Conservation (phyloP, 2,329 filamentous ascomycete genomes). For the Penicillium palitans region DNA sequence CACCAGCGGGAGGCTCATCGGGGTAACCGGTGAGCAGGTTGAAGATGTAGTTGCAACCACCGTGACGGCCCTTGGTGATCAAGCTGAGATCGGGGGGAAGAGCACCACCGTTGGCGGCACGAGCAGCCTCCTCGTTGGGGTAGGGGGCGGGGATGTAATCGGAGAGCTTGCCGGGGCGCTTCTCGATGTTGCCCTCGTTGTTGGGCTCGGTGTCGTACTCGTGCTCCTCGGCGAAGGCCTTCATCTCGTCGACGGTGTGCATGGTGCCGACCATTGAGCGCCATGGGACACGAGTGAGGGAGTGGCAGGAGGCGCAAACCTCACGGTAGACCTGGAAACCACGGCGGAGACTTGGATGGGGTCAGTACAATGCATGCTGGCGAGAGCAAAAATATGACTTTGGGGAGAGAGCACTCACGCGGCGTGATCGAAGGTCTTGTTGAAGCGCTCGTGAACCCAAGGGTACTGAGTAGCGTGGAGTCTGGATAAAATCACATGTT, state of each 20-base stretch:
- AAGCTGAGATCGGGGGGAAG: constrained; percentile 95
- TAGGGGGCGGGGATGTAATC: constrained; percentile 95
- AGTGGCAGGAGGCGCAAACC: constrained; percentile 98
- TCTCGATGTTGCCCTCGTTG: constrained; percentile 96
- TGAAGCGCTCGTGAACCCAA: constrained; percentile 89
- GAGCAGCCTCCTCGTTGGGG: constrained; percentile 98
- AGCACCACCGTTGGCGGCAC: constrained; percentile 97
- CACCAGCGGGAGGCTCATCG: constrained; percentile 90
- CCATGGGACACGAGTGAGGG: constrained; percentile 90
- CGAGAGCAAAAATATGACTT: constrained; percentile 9
- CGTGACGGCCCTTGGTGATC: constrained; percentile 97
- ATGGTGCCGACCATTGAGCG: constrained; percentile 84
- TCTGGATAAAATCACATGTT: constrained; percentile 53
- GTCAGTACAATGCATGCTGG: constrained; percentile 1
- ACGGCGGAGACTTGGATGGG: constrained; percentile 77
- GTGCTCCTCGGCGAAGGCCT: constrained; percentile 94
- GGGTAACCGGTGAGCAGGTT: constrained; percentile 94
- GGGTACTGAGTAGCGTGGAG: constrained; percentile 90
- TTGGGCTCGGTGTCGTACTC: constrained; percentile 99
- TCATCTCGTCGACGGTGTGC: constrained; percentile 97
- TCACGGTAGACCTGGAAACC: constrained; percentile 99
- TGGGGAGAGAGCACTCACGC: constrained; percentile 64
- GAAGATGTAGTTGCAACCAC: constrained; percentile 98
- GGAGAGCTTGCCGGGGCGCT: constrained; percentile 96
- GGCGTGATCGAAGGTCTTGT: constrained; percentile 96